Evolutionary conservation across 768 basidiomycete species (phyloP), one percentile per base, ranked within the genome.

Genomic region (Austroboletus eburneus): DNA sequence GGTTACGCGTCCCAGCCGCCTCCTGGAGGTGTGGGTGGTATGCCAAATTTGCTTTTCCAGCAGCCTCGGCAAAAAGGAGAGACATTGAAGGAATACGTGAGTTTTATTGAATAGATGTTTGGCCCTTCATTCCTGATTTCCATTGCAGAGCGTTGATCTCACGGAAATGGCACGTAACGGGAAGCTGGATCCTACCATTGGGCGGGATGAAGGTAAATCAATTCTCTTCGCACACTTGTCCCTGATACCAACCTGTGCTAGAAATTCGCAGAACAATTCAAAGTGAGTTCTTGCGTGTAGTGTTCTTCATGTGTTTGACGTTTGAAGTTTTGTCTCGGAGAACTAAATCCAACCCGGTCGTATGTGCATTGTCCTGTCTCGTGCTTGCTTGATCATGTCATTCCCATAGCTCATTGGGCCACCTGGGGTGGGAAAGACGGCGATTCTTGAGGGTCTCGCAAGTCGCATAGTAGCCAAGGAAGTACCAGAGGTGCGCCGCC

Each of bases 321-420:
- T 8, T 22, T 1, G 3, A 47, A 90, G 88, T 94, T 57, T 72
- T 94, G 9, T 92, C 89, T 21, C 74, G 91, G 35, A 68, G 93
- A 57, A 95, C 92, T 2, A 96, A 96, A 65, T 90, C 87, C 8
- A 94, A 95, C 57, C 92, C 91, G 5, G 90, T 94, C 54, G 87
- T 83, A 65, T 42, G 82, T 46, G 14, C 22, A 30, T 18, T n/a
- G n/a, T n/a, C n/a, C n/a, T n/a, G n/a, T n/a, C n/a, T n/a, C n/a
- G n/a, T n/a, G n/a, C n/a, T n/a, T n/a, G n/a, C n/a, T n/a, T n/a
- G n/a, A n/a, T n/a, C n/a, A n/a, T n/a, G n/a, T n/a, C n/a, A n/a
- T n/a, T n/a, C n/a, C n/a, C 5, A 37, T 42, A 87, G 85, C 75
- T 89, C 38, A 87, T 90, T 45, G 87, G 89, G 6, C 83, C 88